Conservation (phyloP, 1,284 basidiomycete genomes). For the Ganoderma resinaceum region DNA sequence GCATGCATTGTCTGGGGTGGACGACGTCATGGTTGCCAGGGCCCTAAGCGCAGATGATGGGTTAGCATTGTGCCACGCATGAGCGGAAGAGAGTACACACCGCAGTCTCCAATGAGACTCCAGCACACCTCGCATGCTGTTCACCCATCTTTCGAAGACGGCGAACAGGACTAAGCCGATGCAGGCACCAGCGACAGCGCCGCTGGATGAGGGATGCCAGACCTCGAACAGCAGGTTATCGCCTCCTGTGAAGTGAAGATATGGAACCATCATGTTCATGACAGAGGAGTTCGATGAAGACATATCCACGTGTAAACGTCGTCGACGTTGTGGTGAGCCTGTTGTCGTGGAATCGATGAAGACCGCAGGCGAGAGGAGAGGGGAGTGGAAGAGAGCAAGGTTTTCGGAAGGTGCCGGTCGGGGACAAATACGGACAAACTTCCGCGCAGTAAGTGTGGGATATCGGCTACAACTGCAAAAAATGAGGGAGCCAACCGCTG, state of each 20-base stretch:
- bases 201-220: constrained; percentile 71
- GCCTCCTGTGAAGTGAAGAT: constrained; percentile 68
- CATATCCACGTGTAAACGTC: constrained; percentile 6
- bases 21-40: constrained; percentile 14
- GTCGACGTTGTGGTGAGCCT: neutral
- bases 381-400: neutral
- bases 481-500: neutral
- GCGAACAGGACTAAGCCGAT: constrained; percentile 72
- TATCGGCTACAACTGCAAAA: neutral
- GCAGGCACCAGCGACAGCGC: constrained; percentile 77
- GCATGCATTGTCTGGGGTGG: neutral
- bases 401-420: neutral
- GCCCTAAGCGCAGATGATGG: constrained; percentile 8
- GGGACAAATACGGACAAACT: constrained; percentile 2
- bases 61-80: neutral
- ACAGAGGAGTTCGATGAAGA: constrained; percentile 16
- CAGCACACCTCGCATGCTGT: constrained; percentile 58
- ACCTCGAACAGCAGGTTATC: constrained; percentile 73
- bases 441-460: neutral
- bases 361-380: neutral
- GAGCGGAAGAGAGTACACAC: constrained; percentile 46
- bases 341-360: constrained; percentile 1
- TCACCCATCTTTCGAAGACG: constrained; percentile 72
- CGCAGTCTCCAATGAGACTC: constrained; percentile 64
- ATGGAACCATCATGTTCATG: constrained; percentile 60